Evolutionary conservation across 2,329 filamentous ascomycete species (phyloP), one percentile per base, ranked within the genome.

Genomic region (Trichoderma aggressivum): DNA sequence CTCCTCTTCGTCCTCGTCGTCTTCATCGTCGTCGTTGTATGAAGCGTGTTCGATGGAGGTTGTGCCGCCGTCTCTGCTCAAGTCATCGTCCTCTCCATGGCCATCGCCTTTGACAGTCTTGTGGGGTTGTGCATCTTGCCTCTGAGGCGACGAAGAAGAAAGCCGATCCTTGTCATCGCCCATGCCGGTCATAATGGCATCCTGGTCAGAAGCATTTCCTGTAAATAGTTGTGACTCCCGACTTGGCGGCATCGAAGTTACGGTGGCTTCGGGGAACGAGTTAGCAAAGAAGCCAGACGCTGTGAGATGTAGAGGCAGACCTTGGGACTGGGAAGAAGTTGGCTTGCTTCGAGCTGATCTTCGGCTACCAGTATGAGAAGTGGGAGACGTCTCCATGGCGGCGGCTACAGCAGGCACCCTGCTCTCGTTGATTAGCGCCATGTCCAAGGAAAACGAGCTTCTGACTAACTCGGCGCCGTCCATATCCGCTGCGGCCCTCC

Each of bases 291-390:
- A 21, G 39, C 47, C 7, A 26, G 26, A 11, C 53, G 43, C 8
- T n/a, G 18, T 12, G 10, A 53, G 28, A 53, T 5, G 12, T 24
- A 64, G 16, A 30, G 21, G 32, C 62, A 43, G 50, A 86, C 83
- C 82, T 81, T 80, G 79, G 70, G 78, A 74, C 73, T 78, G 75
- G 83, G 88, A 85, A 74, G 81, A 81, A 69, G 83, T 81, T 82
- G 91, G 94, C 82, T 92, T 94, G 78, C 86, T 88, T 73, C 91
- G 88, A 78, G 87, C 90, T 43, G 91, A 90, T 80, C 94, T 94
- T 76, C 92, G 88, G 79, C 89, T 92, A 1, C 91, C 90, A 26
- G 90, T 86, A 39, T 50, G 30, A 18, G 62, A 32, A 47, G 34
- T 63, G 24, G 68, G 30, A 16, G 61, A 58, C 21, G 47, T 70